Evolutionary conservation across 2,329 filamentous ascomycete genomes (phyloP).

Genomic region (Lachnellula occidentalis): DNA sequence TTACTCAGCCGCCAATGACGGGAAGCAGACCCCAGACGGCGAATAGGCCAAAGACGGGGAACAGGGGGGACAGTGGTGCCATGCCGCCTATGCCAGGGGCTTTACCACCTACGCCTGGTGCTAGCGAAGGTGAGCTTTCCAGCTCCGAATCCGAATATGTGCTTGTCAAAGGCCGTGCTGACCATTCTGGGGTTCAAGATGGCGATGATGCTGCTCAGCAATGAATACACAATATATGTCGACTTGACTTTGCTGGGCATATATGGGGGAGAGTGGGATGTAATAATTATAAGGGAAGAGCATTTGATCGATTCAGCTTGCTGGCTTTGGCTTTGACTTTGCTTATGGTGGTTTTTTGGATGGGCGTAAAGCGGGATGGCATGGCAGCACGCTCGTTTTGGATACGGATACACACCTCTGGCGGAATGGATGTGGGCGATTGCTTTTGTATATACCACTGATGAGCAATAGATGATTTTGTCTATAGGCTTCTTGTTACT

Average conservation of each 20-base stretch:
- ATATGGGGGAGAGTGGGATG: neutral
- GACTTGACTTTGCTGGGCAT: neutral
- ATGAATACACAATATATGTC: constrained; percentile 6
- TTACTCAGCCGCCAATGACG: constrained; percentile 7
- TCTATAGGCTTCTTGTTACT: neutral
- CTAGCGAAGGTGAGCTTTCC: constrained; percentile 31
- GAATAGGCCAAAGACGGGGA: constrained; percentile 6
- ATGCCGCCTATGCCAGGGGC: constrained; percentile 23
- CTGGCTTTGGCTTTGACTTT: neutral
- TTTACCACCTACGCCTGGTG: constrained; percentile 30
- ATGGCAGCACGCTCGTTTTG: neutral
- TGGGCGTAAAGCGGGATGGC: neutral
- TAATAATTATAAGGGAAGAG: neutral
- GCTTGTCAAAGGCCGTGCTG: constrained; percentile 21
- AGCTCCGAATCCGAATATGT: constrained; percentile 26
- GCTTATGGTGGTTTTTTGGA: neutral
- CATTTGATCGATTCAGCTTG: neutral
- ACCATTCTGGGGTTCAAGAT: constrained; percentile 21
- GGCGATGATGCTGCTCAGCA: constrained; percentile 18
- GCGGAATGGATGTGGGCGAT: neutral
- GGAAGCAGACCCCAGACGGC: constrained; percentile 4
- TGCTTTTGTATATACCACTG: constrained; percentile 26
- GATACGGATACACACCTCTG: neutral
- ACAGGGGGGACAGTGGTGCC: neutral
- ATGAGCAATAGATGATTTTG: constrained; percentile 17